These are phyloP conservation scores for Lathyrus sativus DNA, from an alignment of 306 rosid genomes.

Conservation along the genomic window DNA sequence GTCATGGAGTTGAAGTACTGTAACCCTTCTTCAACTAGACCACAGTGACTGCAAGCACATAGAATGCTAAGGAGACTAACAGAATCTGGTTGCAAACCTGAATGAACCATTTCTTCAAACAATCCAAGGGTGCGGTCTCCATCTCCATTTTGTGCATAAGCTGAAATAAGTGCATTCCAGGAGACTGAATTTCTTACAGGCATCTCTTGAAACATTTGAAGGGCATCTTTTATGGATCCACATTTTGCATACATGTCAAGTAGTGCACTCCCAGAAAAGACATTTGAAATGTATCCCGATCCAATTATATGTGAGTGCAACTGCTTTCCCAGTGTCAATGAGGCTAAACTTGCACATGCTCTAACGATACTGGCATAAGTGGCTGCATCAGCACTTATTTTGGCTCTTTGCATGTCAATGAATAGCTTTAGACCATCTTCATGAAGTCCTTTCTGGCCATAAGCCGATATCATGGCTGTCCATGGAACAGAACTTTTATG, in stretches of 20 bases:
- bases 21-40: conserved; percentile 79
- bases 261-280: conserved; percentile 84
- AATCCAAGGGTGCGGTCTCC: conserved; percentile 60
- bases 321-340: conserved; percentile 71
- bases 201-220: conserved; percentile 73
- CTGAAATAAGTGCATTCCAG: conserved; percentile 89
- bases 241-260: conserved; percentile 96
- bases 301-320: conserved; percentile 60
- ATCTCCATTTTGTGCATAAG: conserved; percentile 82
- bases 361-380: conserved; percentile 78
- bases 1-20: conserved; percentile 65
- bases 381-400: conserved; percentile 62
- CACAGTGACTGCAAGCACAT: conserved; percentile 89
- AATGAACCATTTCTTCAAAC: conserved; percentile 68
- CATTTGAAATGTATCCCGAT: conserved; percentile 72
- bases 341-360: conserved; percentile 76
- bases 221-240: conserved; percentile 76
- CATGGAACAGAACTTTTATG: conserved; percentile 75
- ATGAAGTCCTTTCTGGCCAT: conserved; percentile 67
- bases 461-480: conserved; percentile 85
- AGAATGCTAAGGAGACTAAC: conserved; percentile 80
- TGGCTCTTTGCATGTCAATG: conserved; percentile 63
- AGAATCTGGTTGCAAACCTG: conserved; percentile 75
- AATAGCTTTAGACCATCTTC: conserved; percentile 68
- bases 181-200: conserved; percentile 74